Evolutionary conservation across 2,329 filamentous ascomycete species (phyloP), one percentile per base, ranked within the genome.

Genomic region (Aspergillus sp.): DNA sequence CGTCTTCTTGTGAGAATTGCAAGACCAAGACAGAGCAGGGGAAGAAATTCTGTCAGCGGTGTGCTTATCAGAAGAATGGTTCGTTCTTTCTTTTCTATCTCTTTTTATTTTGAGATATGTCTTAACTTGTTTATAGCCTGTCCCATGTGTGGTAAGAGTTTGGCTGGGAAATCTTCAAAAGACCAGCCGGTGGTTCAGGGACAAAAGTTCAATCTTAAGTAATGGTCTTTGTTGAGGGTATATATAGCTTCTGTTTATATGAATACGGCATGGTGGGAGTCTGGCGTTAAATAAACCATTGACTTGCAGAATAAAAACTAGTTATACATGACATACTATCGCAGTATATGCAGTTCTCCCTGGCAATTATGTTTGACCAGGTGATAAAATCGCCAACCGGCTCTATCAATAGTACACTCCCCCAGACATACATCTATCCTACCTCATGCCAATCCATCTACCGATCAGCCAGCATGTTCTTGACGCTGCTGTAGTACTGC

Each of bases 391-490:
- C 19, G 19, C 19, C 41, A 39, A 46, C 29, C 40, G 34, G 29
- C 34, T 46, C 44, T 51, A 52, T 46, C 44, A 39, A 39, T 45
- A 52, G 45, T 53, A 47, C 36, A 29, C 30, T 10, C 37, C 13
- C 33, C 19, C 5, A 33, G 27, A 39, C 32, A 41, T 42, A 42
- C 29, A 34, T 29, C 39, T 31, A n/a, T 29, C 19, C 19, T 19
- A 19, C 19, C 19, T 4, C 19, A 19, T 2, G 19, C 19, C 42
- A 41, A 48, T 34, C 13, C n/a, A 33, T 54, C 52, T 77, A 95
- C 72, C 88, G 78, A 57, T 88, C 82, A 19, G 83, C 79, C 70
- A 97, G 77, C 85, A 95, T 93, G 64, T 91, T 88, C 70, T 79
- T 82, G 51, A 96, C 79, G 45, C 78, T 77, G 49, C 72, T 77